Base-by-base conservation (phyloP, 805 yeast genomes). In the Hanseniaspora nectarophila region DNA sequence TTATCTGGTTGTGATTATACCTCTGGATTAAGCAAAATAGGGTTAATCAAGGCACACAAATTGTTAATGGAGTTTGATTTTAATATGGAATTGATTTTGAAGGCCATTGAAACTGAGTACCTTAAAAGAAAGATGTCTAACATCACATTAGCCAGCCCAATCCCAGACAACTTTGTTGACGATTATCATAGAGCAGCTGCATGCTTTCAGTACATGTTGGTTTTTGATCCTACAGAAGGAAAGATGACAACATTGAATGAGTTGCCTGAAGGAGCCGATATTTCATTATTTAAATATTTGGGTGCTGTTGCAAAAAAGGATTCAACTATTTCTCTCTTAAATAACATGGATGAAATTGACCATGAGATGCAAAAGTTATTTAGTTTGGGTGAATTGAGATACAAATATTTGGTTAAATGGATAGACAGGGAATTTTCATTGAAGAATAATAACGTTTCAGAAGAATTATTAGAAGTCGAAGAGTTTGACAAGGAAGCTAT, bases 1-100 rank as follows among this genome's bases (percentile, higher is more conserved):
- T 63, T 92, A 4, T 78, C 95, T n/a, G 99, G 99, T 0, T 92
- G 99, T 67, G 99, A 92, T 65, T 92, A 92, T 61, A 85, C 96
- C 0, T 78, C 78, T 51, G 98, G 99, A 0, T 71, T 92, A 6
- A 76, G 82, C 0, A 82, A 83, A 2, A 73, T 90, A 15, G 99
- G 98, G 0, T 71, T 88, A 9, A 77, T 79, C 43, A 84, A 81
- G 26, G 95, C 97, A 0, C 75, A 83, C 51, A 70, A 68, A 38
- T 63, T 82, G 42, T 80, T 86, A 1, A 70, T 71, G 50, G 70
- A 74, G 53, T 72, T 72, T 58, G 31, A 49, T 16, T 49, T 42
- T 28, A 12, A 42, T 49, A 5, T 49, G 16, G 46, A 49, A 15
- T 13, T 26, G 15, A 44, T 43, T 34, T 26, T 49, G 4, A 28